Conservation (phyloP, 345 rosid genomes). For the Sonneratia caseolaris region DNA sequence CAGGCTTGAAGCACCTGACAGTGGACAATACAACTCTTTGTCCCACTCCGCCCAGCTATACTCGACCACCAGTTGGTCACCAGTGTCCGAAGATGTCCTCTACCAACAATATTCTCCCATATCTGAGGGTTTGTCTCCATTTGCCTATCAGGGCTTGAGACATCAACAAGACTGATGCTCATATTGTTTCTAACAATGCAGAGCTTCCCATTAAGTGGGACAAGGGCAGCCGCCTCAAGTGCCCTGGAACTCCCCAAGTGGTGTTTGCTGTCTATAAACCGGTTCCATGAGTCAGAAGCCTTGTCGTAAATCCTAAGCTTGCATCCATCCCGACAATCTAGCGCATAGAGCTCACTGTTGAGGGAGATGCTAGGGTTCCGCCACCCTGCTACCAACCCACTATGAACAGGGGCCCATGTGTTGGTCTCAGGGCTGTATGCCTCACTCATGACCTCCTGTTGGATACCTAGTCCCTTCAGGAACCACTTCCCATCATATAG, state of each 20-base stretch:
- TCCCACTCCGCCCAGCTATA: conserved; percentile 75
- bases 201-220: conserved; percentile 17
- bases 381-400: conserved; percentile 92
- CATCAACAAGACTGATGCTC: conserved; percentile 92
- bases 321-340: conserved; percentile 89
- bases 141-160: conserved; percentile 54
- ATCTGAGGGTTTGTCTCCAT: conserved; percentile 54
- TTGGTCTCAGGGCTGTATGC: conserved; percentile 70
- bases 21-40: conserved; percentile 80
- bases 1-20: conserved; percentile 94
- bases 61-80: conserved; percentile 78
- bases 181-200: conserved; percentile 88
- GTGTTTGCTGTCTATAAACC: conserved; percentile 72
- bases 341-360: conserved; percentile 66
- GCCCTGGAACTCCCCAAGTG: conserved; percentile 76
- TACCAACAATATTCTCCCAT: conserved; percentile 82
- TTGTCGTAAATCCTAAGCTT: conserved; percentile 71
- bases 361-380: conserved; percentile 70
- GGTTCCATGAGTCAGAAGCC: conserved; percentile 68
- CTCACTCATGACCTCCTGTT: conserved; percentile 83
- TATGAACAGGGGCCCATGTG: conserved; percentile 60
- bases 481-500: conserved; percentile 84
- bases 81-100: conserved; percentile 68
- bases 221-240: conserved; percentile 89
- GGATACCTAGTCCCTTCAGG: conserved; percentile 81